A percentile compares a stretch with the other conserved stretches of the same genome.
These are phyloP conservation scores for Plasmodium gaboni DNA, from an alignment of 169 alveolate genomes.

Conservation along the genomic window DNA sequence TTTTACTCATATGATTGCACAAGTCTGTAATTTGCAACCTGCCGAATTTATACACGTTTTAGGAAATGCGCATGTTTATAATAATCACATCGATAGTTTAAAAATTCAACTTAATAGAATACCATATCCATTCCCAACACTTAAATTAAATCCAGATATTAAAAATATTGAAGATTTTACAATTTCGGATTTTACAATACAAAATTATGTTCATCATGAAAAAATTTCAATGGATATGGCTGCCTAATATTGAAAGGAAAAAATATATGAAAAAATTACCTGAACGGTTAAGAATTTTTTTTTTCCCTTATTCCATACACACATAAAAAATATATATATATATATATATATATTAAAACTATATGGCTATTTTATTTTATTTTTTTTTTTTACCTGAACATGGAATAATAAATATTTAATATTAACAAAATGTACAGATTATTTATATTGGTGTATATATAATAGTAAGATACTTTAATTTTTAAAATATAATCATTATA, in stretches of 20 bases:
- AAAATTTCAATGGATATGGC: conserved; percentile 94
- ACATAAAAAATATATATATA: background rate
- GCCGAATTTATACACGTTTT: conserved; percentile 95
- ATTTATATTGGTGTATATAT: too few relatives aligned
- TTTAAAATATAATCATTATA: too few relatives aligned
- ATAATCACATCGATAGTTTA: conserved; percentile 94
- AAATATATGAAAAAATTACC: too few relatives aligned
- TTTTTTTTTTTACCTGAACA: too few relatives aligned
- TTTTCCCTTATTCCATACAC: background rate
- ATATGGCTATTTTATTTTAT: too few relatives aligned
- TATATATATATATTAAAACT: too few relatives aligned
- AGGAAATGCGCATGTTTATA: conserved; percentile 98
- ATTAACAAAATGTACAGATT: too few relatives aligned
- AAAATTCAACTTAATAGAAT: conserved; percentile 92
- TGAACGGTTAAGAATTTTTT: too few relatives aligned
- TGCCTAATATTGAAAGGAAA: conserved; percentile 71
- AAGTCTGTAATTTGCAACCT: conserved; percentile 88
- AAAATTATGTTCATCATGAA: conserved; percentile 93
- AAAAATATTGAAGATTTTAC: conserved; percentile 92
- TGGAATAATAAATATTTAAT: too few relatives aligned
- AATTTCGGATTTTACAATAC: conserved; percentile 91
- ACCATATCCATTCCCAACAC: conserved; percentile 98
- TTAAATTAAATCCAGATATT: conserved; percentile 91
- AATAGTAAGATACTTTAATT: too few relatives aligned
- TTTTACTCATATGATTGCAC: conserved; percentile 96